Evolutionary conservation across 176 grass and related monocot genomes (phyloP), one percentile per base, ranked within the genome.

Genomic region (Canna indica): DNA sequence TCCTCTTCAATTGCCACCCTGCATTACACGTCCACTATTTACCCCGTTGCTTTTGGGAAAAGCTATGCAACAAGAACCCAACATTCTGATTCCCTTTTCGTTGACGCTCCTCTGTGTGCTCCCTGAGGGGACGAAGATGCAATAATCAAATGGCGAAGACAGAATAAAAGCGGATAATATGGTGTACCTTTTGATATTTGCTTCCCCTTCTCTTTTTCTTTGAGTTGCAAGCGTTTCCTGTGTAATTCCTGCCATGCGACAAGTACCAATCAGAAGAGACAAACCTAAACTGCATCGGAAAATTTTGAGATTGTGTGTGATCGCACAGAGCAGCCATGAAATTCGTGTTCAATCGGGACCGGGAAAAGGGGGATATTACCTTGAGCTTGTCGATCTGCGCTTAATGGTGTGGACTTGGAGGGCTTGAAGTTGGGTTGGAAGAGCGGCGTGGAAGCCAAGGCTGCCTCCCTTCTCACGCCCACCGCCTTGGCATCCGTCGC

Each of bases 301-400:
- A 39, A 1, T 58, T 44, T 78, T 36, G 70, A 35, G 17, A 42
- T 41, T 54, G n/a, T n/a, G n/a, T n/a, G n/a, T n/a, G n/a, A n/a
- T n/a, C n/a, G n/a, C n/a, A n/a, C n/a, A n/a, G n/a, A n/a, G n/a
- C n/a, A n/a, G n/a, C n/a, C n/a, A n/a, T n/a, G n/a, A n/a, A n/a
- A n/a, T n/a, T 52, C 50, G 70, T 33, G 26, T 74, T 12, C 46
- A 56, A 28, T 66, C n/a, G 9, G 31, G 27, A 20, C 29, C n/a
- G 27, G 27, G 25, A 25, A 66, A 1, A 25, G 10, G 48, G 64
- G 33, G 79, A 47, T n/a, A 48, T 25, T 18, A 88, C 85, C 88
- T 85, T 85, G 24, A 91, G 84, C 71, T 91, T 91, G 62, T 88
- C 85, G 82, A 91, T 82, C 26, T 50, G 82, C 24, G 81, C 52